Evolutionary conservation across 2,329 filamentous ascomycete species (phyloP), one percentile per base, ranked within the genome.

Genomic region (Alternaria arbusti): DNA sequence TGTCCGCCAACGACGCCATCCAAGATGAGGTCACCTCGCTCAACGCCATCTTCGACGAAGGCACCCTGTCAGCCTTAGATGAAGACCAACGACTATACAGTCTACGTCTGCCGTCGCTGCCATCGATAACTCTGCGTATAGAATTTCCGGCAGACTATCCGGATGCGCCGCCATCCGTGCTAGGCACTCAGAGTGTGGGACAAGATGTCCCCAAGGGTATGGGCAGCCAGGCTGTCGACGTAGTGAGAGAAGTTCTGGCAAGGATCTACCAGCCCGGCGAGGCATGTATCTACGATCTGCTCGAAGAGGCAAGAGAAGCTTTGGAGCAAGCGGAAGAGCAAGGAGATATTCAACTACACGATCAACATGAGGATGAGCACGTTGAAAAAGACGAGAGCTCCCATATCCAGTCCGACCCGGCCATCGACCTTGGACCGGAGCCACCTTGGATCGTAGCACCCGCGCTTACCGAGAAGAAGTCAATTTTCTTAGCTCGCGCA

Each of bases 241-340:
- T 92, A 3, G 89, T 96, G 61, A 84, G 89, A 28, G 84, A 89
- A 36, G 89, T 90, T 0, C 81, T 97, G 30, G 84, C 83, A 1
- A 83, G 84, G n/a, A 86, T 92, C 5, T 97, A 90, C 78, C 85
- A 86, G 56, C 86, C 89, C 0, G 94, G 93, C 0, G 86, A 88
- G 56, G 93, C 97, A 22, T 97, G 94, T 74, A 83, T 99, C 4
- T 99, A 94, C 73, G 95, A 97, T 76, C 86, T 96, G n/a, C 86
- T 97, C 40, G 94, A 97, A 69, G 87, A 87, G 69, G 82, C 82
- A 0, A 79, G 79, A 30, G 84, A 84, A 63, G 74, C 80, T 3
- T 78, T 86, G 6, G 80, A 82, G 73, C 90, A 92, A 32, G 74
- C 72, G 13, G 73, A 77, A 71, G 70, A 75, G 61, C 64, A 74